Base-by-base conservation (phyloP, 1,139 yeast genomes). In the Eremothecium sinecaudum region DNA sequence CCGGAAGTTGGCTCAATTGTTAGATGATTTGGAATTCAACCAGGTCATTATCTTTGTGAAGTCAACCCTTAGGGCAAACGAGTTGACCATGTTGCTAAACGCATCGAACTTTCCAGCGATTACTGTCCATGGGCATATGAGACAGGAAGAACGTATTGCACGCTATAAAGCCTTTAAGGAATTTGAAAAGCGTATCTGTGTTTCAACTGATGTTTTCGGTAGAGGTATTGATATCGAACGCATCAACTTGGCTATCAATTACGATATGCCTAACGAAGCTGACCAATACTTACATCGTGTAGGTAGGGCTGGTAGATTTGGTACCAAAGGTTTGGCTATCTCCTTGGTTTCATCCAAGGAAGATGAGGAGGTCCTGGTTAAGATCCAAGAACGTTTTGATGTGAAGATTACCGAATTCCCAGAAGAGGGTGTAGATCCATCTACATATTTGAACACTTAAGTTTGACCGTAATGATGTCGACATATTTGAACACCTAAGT, bases 261-360 rank as follows among this genome's bases (percentile, higher is more conserved):
- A 90, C 64, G 98, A 90, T 66, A 67, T 83, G 66, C 74, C 77
- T 36, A 69, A 64, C 48, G 95, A 84, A 66, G 95, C 97, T 45
- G 98, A 90, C 65, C 96, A 90, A 66, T 90, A 90, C 66, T 75
- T 90, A 61, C 98, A 90, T 71, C 83, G 98, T 69, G 98, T 90
- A 44, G 98, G 98, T 61, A 86, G 98, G 76, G 98, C 98, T 50
- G 98, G 98, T 66, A 86, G 98, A 73, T 90, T 90, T 56, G 98
- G 98, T 71, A 90, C 98, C 61, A 90, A 90, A 69, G 98, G 98
- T 67, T 77, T 90, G 54, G 94, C 96, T 36, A 73, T 90, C 42
- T 84, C 96, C 33, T 82, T 90, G 51, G 94, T 90, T 37, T 73
- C 93, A 26, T 70, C 76, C 40, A 80, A 77, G 52, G 92, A 79